phyloP scores from a whole-genome alignment of 257 asterid genomes.

The Verbascum thapsus region DNA sequence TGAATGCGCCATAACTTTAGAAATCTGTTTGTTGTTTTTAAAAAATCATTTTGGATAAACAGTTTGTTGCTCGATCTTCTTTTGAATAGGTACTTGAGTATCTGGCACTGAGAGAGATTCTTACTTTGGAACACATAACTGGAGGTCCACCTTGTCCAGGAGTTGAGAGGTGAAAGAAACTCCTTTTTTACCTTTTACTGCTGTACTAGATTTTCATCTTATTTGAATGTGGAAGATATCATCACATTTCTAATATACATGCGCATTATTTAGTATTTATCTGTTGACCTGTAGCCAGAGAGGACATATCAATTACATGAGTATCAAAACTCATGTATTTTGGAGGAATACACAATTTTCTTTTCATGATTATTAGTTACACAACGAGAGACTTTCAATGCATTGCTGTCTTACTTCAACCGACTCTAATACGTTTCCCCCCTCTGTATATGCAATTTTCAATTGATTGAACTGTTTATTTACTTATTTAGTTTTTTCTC shows the following conservation, averaged over 20 bases:
- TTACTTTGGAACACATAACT: conserved; percentile 69
- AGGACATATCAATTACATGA: not conserved
- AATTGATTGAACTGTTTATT: conserved; percentile 13
- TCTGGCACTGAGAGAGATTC: conserved; percentile 81
- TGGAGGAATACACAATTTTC: not conserved
- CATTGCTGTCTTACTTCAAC: conserved; percentile 7
- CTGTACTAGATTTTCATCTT: conserved; percentile 7
- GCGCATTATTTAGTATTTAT: not conserved
- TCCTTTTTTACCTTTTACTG: conserved; percentile 17
- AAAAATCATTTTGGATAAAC: not conserved
- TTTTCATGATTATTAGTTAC: not conserved
- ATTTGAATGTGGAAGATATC: conserved; percentile 11
- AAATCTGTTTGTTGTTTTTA: not conserved
- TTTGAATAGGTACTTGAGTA: conserved; percentile 70
- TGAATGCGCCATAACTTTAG: conserved; percentile 1
- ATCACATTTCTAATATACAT: conserved; percentile 11
- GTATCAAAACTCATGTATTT: not conserved
- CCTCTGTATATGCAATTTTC: not conserved
- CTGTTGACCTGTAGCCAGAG: not conserved
- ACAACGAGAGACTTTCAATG: not conserved
- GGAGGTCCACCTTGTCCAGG: conserved; percentile 88
- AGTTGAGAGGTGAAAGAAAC: conserved; percentile 70
- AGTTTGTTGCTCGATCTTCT: conserved; percentile 15
- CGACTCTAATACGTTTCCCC: not conserved
- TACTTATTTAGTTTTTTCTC: not conserved